These are phyloP conservation scores for Biscogniauxia sp. DNA, from an alignment of 2,329 filamentous ascomycete genomes.

Conservation along the genomic window DNA sequence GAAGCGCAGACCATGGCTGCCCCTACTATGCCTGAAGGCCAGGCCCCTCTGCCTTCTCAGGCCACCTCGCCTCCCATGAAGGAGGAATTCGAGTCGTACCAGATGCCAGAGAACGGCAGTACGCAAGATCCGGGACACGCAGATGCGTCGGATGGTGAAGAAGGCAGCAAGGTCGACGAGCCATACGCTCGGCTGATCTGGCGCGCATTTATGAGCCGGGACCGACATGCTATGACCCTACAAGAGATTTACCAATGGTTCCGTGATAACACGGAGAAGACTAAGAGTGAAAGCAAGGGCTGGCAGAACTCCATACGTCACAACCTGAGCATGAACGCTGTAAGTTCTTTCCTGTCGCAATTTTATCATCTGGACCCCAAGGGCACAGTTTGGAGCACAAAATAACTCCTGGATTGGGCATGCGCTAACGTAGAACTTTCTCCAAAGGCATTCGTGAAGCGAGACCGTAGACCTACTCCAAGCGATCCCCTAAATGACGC, in stretches of 20 bases:
- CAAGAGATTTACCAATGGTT: conserved; percentile 94
- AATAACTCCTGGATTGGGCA: background rate
- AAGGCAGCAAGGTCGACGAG: conserved; percentile 42
- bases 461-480: conserved; percentile 42
- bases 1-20: conserved; percentile 4
- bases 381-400: background rate
- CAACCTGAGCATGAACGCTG: conserved; percentile 92
- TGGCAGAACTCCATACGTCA: conserved; percentile 97
- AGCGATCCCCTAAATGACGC: conserved; percentile 33
- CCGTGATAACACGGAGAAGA: conserved; percentile 74
- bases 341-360: conserved; percentile 47
- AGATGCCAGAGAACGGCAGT: conserved; percentile 7
- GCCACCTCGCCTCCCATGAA: conserved; percentile 9
- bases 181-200: conserved; percentile 85
- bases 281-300: conserved; percentile 62
- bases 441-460: conserved; percentile 41
- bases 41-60: conserved; percentile 3
- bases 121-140: conserved; percentile 15
- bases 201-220: conserved; percentile 66
- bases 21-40: conserved; percentile 6
- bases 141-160: conserved; percentile 23
- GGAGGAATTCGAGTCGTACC: conserved; percentile 1
- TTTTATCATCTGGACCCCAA: background rate
- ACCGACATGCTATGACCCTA: conserved; percentile 69
- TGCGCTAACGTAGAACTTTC: background rate